These are phyloP conservation scores for Trametes meyenii DNA, from an alignment of 768 basidiomycete species.

Conservation along the genomic window DNA sequence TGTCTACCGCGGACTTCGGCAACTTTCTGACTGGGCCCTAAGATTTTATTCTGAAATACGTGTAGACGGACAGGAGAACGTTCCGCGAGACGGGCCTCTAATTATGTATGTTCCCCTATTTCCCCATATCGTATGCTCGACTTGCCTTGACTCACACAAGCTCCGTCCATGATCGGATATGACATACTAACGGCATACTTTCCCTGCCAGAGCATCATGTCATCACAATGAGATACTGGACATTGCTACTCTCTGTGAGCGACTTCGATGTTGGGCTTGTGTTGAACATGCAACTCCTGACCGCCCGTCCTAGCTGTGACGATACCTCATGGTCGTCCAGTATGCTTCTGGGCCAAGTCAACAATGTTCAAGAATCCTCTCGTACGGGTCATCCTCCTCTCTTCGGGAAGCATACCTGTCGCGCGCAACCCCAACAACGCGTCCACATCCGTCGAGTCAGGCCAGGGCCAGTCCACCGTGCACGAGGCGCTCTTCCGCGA, in stretches of 20 bases:
- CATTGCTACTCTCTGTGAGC: conserved; percentile 77
- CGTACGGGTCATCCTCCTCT: conserved; percentile 70
- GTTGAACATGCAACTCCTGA: too few relatives aligned
- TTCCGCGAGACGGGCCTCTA: conserved; percentile 85
- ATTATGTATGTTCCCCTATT: conserved; percentile 79
- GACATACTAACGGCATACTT: background rate
- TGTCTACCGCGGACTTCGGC: conserved; percentile 60
- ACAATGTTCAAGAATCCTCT: conserved; percentile 79
- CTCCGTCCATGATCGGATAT: background rate
- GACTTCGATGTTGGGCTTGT: too few relatives aligned
- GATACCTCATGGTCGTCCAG: conserved; percentile 77
- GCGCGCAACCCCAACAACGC: conserved; percentile 61
- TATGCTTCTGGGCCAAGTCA: conserved; percentile 97
- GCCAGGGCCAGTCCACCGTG: conserved; percentile 19
- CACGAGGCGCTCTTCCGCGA: conserved; percentile 85
- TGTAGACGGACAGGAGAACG: conserved; percentile 84
- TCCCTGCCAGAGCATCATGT: conserved; percentile 20
- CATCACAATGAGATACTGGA: conserved; percentile 97
- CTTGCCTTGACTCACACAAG: background rate
- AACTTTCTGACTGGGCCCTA: conserved; percentile 64
- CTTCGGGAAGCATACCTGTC: conserved; percentile 95
- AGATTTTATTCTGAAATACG: conserved; percentile 88
- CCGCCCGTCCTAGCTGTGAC: conserved; percentile 53
- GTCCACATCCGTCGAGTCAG: background rate
- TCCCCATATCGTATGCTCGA: conserved; percentile 44